Conservation (phyloP, 805 yeast genomes). For the Komagataella kurtzmanii region DNA sequence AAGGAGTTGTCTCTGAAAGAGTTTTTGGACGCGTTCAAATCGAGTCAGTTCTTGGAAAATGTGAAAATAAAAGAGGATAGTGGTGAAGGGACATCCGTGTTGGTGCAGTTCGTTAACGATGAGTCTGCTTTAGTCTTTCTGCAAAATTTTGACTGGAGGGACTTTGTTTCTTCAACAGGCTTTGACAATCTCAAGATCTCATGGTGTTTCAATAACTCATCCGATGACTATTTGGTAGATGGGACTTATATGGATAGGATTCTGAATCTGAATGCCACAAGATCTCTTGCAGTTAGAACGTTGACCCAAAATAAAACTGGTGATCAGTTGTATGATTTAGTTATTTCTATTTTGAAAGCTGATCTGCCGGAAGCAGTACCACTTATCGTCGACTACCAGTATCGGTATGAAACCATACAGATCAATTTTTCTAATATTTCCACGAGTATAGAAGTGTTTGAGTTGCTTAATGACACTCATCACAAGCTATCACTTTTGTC, state of each 20-base stretch:
- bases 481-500: not conserved
- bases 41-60: conserved; percentile 29
- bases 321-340: not conserved
- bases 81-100: conserved; percentile 3
- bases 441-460: not conserved
- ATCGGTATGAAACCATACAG: not conserved
- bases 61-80: not conserved
- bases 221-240: not conserved
- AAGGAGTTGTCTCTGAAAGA: conserved; percentile 10
- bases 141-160: not conserved
- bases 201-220: not conserved
- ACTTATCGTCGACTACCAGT: not conserved
- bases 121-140: conserved; percentile 6
- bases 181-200: not conserved
- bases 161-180: not conserved
- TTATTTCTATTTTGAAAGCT: not conserved
- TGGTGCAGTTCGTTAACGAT: conserved; percentile 13
- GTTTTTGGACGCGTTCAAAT: conserved; percentile 31
- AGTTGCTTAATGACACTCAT: not conserved
- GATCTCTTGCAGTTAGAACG: not conserved
- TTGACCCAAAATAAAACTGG: not conserved
- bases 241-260: not conserved
- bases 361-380: not conserved
- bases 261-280: not conserved
- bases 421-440: not conserved